Evolutionary conservation across 352 stramenopile species (phyloP).

Genomic region (Globisporangium paroecandrum): DNA sequence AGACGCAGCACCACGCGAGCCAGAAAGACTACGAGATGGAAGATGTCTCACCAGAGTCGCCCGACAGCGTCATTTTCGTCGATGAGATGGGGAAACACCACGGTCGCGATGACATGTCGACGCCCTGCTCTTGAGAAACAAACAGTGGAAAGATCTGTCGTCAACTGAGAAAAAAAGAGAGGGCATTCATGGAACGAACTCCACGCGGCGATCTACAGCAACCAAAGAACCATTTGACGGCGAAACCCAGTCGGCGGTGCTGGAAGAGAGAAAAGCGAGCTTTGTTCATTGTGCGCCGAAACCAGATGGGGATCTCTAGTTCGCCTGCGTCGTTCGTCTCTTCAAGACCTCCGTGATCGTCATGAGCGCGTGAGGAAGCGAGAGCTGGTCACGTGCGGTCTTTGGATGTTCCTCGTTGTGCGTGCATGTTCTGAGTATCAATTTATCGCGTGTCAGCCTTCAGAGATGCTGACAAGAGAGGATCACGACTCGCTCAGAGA

Average conservation of each 20-base stretch:
- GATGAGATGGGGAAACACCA: constrained; percentile 10
- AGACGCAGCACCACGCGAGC: neutral
- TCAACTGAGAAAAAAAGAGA: neutral
- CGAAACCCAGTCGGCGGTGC: too few species aligned
- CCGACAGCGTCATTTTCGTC: constrained; percentile 26
- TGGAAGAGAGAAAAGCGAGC: too few species aligned
- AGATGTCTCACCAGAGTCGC: constrained; percentile 28
- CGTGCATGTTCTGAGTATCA: neutral
- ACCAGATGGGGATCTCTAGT: too few species aligned
- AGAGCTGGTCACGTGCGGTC: neutral
- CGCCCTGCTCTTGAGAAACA: constrained; percentile 8
- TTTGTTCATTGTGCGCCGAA: too few species aligned
- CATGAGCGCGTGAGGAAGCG: neutral
- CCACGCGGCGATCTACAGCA: too few species aligned
- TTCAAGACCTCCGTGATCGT: neutral
- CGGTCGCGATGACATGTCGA: neutral
- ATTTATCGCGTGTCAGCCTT: neutral
- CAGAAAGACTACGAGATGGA: constrained; percentile 52
- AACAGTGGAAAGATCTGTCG: neutral
- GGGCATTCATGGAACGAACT: neutral
- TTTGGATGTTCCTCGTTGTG: neutral
- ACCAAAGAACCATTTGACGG: too few species aligned
- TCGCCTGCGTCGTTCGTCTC: neutral
- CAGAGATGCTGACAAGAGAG: neutral
- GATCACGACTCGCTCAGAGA: neutral